phyloP scores from a whole-genome alignment of 2,329 filamentous ascomycete genomes.

The Venturia carpophila region DNA sequence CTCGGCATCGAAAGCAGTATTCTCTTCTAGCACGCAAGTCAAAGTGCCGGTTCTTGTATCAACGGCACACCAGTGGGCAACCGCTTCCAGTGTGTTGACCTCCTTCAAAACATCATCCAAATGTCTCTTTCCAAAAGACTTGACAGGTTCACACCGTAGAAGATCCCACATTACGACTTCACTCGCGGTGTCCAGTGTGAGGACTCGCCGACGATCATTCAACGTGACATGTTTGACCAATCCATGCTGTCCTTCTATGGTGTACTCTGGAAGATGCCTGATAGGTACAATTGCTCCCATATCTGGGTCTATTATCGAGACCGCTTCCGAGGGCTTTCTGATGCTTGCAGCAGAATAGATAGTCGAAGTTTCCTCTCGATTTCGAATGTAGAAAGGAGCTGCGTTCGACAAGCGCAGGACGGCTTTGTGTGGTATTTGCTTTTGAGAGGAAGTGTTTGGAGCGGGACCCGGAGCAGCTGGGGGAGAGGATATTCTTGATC shows the following conservation, averaged over 20 bases:
- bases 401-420: conserved; percentile 79
- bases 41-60: conserved; percentile 88
- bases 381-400: conserved; percentile 53
- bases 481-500: conserved; percentile 34
- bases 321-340: conserved; percentile 51
- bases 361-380: conserved; percentile 50
- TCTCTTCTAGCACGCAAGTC: conserved; percentile 84
- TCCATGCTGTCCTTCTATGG: conserved; percentile 88
- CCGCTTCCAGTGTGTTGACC: conserved; percentile 79
- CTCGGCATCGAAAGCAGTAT: conserved; percentile 95
- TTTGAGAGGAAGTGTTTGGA: conserved; percentile 12
- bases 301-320: conserved; percentile 46
- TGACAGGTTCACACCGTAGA: conserved; percentile 68
- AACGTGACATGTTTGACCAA: conserved; percentile 87
- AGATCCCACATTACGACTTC: conserved; percentile 95
- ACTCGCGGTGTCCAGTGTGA: conserved; percentile 90
- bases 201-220: conserved; percentile 79
- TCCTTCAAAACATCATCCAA: conserved; percentile 84
- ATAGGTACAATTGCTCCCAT: conserved; percentile 36
- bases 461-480: conserved; percentile 28
- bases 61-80: conserved; percentile 93
- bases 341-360: conserved; percentile 39
- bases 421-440: conserved; percentile 65
- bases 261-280: conserved; percentile 39
- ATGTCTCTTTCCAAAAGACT: conserved; percentile 89